Conservation (phyloP, 768 basidiomycete species). For the Gymnopilus dilepis region DNA sequence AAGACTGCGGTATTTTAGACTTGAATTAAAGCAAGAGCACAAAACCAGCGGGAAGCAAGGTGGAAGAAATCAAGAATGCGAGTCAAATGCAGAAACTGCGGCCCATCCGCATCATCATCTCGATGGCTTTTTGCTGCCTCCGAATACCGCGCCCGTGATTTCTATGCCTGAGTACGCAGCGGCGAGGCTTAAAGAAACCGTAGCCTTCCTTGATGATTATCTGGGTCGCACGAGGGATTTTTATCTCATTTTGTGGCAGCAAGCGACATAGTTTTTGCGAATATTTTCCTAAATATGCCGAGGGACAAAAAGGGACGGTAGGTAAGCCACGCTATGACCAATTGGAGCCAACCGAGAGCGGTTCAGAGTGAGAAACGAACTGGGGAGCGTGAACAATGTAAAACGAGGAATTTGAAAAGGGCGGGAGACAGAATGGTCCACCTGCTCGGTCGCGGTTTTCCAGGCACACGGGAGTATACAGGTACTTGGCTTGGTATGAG, state of each 20-base stretch:
- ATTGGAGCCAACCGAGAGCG: not conserved
- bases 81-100: slow-evolving; percentile 17
- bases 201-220: slow-evolving; percentile 3
- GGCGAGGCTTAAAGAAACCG: not conserved
- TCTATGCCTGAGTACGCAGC: not conserved
- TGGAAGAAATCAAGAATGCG: slow-evolving; percentile 13
- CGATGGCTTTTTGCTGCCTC: slow-evolving; percentile 2
- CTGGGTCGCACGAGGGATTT: not conserved
- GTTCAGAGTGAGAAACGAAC: not conserved
- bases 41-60: not conserved
- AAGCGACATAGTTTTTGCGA: slow-evolving; percentile 1
- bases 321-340: not conserved
- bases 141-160: slow-evolving; percentile 16
- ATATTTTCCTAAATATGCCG: slow-evolving; percentile 5
- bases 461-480: slow-evolving; percentile 11
- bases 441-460: slow-evolving; percentile 1
- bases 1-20: slow-evolving; percentile 5
- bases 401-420: not conserved
- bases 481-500: not conserved
- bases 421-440: not conserved
- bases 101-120: slow-evolving; percentile 1
- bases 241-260: not conserved
- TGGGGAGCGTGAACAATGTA: not conserved
- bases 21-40: slow-evolving; percentile 4
- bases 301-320: not conserved